Conservation (phyloP, 2,329 filamentous ascomycete genomes). For the Fonsecaea monophora region DNA sequence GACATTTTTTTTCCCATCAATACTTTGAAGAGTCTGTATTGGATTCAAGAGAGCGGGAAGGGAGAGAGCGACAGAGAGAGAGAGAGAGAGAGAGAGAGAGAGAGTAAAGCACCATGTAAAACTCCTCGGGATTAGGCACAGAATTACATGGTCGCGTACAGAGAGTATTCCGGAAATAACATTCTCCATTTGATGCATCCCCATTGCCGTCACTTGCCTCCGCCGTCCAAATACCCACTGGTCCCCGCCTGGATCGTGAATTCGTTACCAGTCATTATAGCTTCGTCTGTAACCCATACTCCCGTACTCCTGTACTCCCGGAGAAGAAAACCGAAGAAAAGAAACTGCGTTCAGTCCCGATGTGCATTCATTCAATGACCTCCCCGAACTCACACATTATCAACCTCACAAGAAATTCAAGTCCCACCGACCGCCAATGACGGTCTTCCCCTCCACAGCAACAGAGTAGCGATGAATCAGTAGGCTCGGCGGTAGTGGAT, state of each 20-base stretch:
- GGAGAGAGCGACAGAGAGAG: too few species aligned
- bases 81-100: neutral
- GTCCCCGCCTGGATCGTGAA: neutral
- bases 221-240: neutral
- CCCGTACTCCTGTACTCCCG: neutral
- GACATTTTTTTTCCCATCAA: too few species aligned
- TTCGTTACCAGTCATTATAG: neutral
- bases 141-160: conserved; percentile 1
- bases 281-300: neutral
- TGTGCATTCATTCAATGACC: neutral
- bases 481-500: conserved; percentile 27
- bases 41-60: too few species aligned
- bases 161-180: neutral
- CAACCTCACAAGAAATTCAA: conserved; percentile 38
- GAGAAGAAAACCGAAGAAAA: neutral
- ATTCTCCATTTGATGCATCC: neutral
- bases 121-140: neutral
- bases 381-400: too few species aligned
- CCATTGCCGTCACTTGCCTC: neutral
- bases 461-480: conserved; percentile 38
- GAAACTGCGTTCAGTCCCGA: neutral
- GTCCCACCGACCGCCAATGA: conserved; percentile 36
- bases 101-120: neutral
- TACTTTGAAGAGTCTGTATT: too few species aligned
- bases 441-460: conserved; percentile 34